phyloP scores from a whole-genome alignment of 495 filamentous ascomycete species.

The Astrocystis sublimbata region DNA sequence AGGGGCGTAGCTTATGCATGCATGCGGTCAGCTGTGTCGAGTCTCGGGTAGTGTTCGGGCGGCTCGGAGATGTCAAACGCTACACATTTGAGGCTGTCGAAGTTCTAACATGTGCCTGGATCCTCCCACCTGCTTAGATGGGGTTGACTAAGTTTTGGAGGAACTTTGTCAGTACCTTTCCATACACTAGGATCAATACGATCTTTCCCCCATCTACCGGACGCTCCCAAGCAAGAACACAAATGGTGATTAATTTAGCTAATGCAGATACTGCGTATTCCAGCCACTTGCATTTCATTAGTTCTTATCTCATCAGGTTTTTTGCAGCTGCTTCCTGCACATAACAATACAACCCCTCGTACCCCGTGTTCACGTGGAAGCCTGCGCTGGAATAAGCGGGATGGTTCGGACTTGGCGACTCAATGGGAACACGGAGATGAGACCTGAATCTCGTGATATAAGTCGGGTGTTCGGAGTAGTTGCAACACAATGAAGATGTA shows the following conservation, averaged over 20 bases:
- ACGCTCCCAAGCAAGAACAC: too few relatives aligned
- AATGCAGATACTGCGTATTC: not conserved
- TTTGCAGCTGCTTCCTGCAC: not conserved
- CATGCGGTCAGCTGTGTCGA: slow-evolving; percentile 4
- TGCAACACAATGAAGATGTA: not conserved
- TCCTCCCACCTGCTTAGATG: not conserved
- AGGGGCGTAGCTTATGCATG: slow-evolving; percentile 12
- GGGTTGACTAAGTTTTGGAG: not conserved
- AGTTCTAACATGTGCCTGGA: not conserved
- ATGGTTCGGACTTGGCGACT: not conserved
- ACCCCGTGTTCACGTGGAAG: not conserved
- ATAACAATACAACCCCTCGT: not conserved
- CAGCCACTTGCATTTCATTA: not conserved
- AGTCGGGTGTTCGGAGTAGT: too few relatives aligned
- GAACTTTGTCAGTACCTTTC: not conserved
- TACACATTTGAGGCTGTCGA: not conserved
- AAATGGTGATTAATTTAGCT: too few relatives aligned
- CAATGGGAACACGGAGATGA: not conserved
- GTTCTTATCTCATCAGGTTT: too few relatives aligned
- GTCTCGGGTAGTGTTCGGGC: not conserved
- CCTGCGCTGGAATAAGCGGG: not conserved
- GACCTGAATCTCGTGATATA: not conserved
- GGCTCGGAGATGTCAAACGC: not conserved
- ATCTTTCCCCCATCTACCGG: too few relatives aligned
- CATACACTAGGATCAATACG: not conserved